phyloP scores from a whole-genome alignment of 176 grass and related monocot genomes.

The Puccinellia tenuiflora region DNA sequence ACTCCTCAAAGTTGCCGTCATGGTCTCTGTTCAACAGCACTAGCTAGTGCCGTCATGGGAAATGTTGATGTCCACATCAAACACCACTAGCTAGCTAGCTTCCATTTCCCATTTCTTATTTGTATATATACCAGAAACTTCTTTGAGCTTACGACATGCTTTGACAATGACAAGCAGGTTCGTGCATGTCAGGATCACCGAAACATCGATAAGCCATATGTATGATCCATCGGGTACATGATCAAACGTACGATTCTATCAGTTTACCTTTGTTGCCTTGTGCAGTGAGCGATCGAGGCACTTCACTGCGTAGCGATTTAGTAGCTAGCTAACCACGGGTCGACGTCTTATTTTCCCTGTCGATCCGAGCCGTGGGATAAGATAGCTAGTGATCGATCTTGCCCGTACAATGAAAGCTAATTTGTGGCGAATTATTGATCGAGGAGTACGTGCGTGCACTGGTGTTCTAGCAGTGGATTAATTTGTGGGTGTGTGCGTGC shows the following conservation, averaged over 20 bases:
- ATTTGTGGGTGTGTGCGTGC: conserved; percentile 17
- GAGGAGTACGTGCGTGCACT: neutral
- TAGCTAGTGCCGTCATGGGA: no score
- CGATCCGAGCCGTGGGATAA: neutral
- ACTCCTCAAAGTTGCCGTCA: conserved; percentile 11
- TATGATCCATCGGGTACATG: no score
- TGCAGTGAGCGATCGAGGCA: conserved; percentile 21
- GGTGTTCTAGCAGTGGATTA: conserved; percentile 3
- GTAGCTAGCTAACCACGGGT: neutral
- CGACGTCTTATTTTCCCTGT: neutral
- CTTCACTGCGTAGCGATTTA: conserved; percentile 1
- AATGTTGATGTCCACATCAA: conserved; percentile 11
- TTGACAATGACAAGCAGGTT: no score
- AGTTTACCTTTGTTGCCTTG: neutral
- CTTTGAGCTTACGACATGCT: neutral
- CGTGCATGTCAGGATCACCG: no score
- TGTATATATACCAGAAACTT: neutral
- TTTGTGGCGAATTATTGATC: conserved; percentile 19
- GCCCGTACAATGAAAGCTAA: conserved; percentile 2
- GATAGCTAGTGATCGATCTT: neutral
- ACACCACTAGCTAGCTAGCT: neutral
- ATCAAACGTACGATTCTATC: neutral
- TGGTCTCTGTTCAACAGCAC: conserved; percentile 15
- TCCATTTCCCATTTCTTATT: neutral
- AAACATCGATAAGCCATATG: neutral